A percentile compares a stretch with the other conserved stretches of the same genome.
phyloP scores from a whole-genome alignment of 2,329 filamentous ascomycete genomes.

The Verticillium nubilum region DNA sequence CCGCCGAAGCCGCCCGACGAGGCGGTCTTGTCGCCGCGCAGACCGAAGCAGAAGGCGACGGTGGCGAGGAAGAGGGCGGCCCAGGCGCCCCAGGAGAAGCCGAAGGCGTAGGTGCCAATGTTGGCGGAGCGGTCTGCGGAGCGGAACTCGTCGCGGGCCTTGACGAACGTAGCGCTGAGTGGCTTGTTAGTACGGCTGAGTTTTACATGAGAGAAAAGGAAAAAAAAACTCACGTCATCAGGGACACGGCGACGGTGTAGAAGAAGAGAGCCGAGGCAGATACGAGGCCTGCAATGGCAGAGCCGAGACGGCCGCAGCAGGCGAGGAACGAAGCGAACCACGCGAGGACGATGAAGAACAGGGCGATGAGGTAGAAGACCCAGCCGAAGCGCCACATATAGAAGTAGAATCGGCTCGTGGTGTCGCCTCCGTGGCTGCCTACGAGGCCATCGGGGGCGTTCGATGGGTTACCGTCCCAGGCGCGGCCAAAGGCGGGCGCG shows the following conservation, averaged over 20 bases:
- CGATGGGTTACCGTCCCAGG: constrained; percentile 45
- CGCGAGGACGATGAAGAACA: constrained; percentile 69
- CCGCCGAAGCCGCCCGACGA: constrained; percentile 30
- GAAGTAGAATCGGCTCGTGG: constrained; percentile 60
- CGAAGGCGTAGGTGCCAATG: constrained; percentile 65
- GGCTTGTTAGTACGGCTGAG: not conserved
- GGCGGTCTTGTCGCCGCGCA: constrained; percentile 39
- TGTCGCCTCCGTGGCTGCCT: constrained; percentile 46
- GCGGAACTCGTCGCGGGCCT: constrained; percentile 62
- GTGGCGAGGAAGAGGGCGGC: constrained; percentile 60
- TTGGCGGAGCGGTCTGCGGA: constrained; percentile 47
- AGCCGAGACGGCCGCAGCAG: constrained; percentile 65
- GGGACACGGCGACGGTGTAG: constrained; percentile 57
- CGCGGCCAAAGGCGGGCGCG: constrained; percentile 68
- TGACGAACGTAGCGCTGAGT: constrained; percentile 54
- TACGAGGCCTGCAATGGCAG: constrained; percentile 58
- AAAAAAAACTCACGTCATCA: constrained; percentile 63
- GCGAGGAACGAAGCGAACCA: constrained; percentile 66
- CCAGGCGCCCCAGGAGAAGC: constrained; percentile 71
- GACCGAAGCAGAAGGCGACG: constrained; percentile 61
- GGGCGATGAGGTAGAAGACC: constrained; percentile 79
- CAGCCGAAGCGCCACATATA: constrained; percentile 90
- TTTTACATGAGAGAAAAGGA: too few relatives aligned
- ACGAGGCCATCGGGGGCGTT: constrained; percentile 39
- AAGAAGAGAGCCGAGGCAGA: constrained; percentile 61